Evolutionary conservation across 345 rosid genomes (phyloP).

Genomic region (Salix koriyanagi): DNA sequence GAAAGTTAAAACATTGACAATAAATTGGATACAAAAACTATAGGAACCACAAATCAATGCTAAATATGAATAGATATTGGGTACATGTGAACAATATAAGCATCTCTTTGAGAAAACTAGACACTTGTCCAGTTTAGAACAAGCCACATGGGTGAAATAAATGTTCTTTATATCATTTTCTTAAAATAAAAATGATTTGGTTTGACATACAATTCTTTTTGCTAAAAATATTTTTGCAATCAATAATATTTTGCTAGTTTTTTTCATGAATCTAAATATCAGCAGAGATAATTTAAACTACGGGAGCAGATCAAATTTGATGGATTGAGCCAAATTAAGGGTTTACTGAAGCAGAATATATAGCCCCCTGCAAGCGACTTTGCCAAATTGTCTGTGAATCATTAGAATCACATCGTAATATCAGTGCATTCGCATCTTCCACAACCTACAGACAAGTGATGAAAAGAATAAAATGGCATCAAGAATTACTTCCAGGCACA

Average conservation of each 20-base stretch:
- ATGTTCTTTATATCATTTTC: background rate
- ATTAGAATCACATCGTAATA: conserved; percentile 64
- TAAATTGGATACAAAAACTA: no score
- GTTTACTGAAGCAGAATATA: conserved; percentile 79
- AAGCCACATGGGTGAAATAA: no score
- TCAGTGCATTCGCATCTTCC: conserved; percentile 76
- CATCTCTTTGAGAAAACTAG: no score
- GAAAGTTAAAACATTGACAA: no score
- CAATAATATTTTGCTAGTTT: background rate
- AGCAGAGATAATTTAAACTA: background rate
- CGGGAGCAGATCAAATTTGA: background rate
- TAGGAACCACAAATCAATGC: no score
- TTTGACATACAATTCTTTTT: background rate
- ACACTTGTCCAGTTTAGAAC: no score
- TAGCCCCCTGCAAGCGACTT: conserved; percentile 80
- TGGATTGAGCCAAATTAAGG: conserved; percentile 7
- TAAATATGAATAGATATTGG: no score
- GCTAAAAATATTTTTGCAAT: background rate
- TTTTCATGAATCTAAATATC: background rate
- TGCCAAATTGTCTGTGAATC: conserved; percentile 75
- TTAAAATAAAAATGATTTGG: background rate
- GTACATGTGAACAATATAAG: no score
- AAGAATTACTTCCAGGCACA: conserved; percentile 1
- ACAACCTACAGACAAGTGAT: conserved; percentile 47
- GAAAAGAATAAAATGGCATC: conserved; percentile 13